These are phyloP conservation scores for Dioscorea alata DNA, from an alignment of 106 monocot species.

Conservation along the genomic window DNA sequence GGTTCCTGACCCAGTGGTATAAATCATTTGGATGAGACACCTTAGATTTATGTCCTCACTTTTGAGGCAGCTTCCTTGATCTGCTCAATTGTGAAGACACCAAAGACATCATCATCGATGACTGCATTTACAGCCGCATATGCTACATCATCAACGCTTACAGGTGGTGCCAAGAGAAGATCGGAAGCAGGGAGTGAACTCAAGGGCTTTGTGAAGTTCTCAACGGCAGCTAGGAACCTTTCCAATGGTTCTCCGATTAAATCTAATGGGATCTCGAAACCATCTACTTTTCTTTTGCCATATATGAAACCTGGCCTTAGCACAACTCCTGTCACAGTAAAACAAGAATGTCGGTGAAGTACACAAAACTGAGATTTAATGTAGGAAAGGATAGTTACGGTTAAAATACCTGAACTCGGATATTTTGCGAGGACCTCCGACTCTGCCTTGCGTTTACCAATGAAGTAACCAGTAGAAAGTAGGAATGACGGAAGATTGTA, in stretches of 20 bases:
- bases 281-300: slow-evolving; percentile 69
- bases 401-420: slow-evolving; percentile 53
- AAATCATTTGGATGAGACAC: not conserved
- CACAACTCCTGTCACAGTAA: slow-evolving; percentile 47
- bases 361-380: not conserved
- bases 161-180: slow-evolving; percentile 66
- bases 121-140: slow-evolving; percentile 59
- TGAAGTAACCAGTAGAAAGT: slow-evolving; percentile 71
- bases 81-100: slow-evolving; percentile 79
- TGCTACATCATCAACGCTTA: slow-evolving; percentile 80
- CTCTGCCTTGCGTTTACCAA: slow-evolving; percentile 84
- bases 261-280: slow-evolving; percentile 74
- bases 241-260: slow-evolving; percentile 71
- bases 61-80: slow-evolving; percentile 90
- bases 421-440: slow-evolving; percentile 82
- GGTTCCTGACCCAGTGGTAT: too few species aligned
- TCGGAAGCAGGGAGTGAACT: slow-evolving; percentile 65
- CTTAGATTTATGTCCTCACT: slow-evolving; percentile 24
- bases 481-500: slow-evolving; percentile 78
- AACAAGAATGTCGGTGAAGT: not conserved
- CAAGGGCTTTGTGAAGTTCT: slow-evolving; percentile 58
- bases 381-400: not conserved
- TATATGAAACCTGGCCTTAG: slow-evolving; percentile 80
- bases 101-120: slow-evolving; percentile 63
- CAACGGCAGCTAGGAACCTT: slow-evolving; percentile 44